A percentile compares a stretch with the other conserved stretches of the same genome.
These are phyloP conservation scores for Neurospora africana DNA, from an alignment of 495 filamentous ascomycete genomes.

Conservation along the genomic window DNA sequence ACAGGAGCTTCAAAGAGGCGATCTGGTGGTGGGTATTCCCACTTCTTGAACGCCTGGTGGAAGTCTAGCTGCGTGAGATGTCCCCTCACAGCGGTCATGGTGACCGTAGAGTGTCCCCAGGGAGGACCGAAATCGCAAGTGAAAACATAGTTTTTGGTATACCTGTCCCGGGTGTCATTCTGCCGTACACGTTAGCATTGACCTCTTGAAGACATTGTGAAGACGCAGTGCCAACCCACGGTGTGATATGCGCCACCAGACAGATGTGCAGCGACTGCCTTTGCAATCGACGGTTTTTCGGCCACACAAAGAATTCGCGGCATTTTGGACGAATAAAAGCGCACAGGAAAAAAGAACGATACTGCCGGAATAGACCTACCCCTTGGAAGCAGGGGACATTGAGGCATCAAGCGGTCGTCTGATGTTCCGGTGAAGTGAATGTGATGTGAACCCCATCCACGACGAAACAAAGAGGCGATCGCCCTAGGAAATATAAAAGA, in stretches of 20 bases:
- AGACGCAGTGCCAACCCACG: slow-evolving; percentile 38
- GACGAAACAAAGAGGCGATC: background rate
- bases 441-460: background rate
- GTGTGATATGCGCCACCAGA: slow-evolving; percentile 60
- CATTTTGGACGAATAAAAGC: slow-evolving; percentile 10
- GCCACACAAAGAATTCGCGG: slow-evolving; percentile 78
- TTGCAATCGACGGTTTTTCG: slow-evolving; percentile 94
- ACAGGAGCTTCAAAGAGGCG: slow-evolving; percentile 77
- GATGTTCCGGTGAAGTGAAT: background rate
- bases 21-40: slow-evolving; percentile 69
- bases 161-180: slow-evolving; percentile 52
- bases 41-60: slow-evolving; percentile 53
- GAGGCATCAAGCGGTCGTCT: background rate
- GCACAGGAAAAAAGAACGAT: background rate
- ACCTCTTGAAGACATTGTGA: background rate
- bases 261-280: slow-evolving; percentile 82
- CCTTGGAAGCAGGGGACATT: background rate
- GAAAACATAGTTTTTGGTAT: slow-evolving; percentile 91
- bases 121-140: slow-evolving; percentile 70
- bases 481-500: background rate
- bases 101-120: slow-evolving; percentile 75
- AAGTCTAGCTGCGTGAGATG: slow-evolving; percentile 75
- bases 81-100: slow-evolving; percentile 85
- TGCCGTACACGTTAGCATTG: slow-evolving; percentile 4
- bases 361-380: background rate